Conservation (phyloP, 2,329 filamentous ascomycete genomes). For the Aspergillus glaucus region DNA sequence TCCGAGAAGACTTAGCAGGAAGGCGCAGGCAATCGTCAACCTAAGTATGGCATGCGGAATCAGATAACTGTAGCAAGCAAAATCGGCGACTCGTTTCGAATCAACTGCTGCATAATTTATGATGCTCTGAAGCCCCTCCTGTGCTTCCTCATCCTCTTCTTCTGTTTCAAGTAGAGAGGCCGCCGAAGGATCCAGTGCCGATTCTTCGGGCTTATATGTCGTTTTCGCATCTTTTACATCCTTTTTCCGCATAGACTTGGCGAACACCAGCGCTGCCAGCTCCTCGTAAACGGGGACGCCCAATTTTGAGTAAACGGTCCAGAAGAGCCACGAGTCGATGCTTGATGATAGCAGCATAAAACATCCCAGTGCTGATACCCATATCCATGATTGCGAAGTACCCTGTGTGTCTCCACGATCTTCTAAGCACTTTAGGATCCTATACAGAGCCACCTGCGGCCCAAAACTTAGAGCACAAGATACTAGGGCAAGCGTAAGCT, state of each 20-base stretch:
- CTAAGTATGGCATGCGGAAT: slow-evolving; percentile 59
- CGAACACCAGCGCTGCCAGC: slow-evolving; percentile 65
- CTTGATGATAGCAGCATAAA: slow-evolving; percentile 51
- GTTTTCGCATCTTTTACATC: slow-evolving; percentile 47
- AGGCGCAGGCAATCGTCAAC: slow-evolving; percentile 57
- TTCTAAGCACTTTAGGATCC: slow-evolving; percentile 61
- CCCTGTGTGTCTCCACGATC: slow-evolving; percentile 42
- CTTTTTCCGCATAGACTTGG: slow-evolving; percentile 70
- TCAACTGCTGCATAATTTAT: slow-evolving; percentile 76
- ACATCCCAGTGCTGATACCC: slow-evolving; percentile 59
- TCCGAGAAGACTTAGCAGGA: slow-evolving; percentile 62
- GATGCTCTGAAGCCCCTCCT: slow-evolving; percentile 62
- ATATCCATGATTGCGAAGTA: slow-evolving; percentile 56
- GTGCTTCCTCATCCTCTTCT: slow-evolving; percentile 37
- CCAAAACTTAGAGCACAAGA: slow-evolving; percentile 58
- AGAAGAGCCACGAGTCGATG: slow-evolving; percentile 61
- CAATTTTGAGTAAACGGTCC: slow-evolving; percentile 59
- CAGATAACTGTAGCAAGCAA: slow-evolving; percentile 58
- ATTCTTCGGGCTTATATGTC: slow-evolving; percentile 34
- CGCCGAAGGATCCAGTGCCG: slow-evolving; percentile 1
- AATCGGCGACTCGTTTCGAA: slow-evolving; percentile 61
- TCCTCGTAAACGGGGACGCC: slow-evolving; percentile 63
- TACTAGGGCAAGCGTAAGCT: slow-evolving; percentile 53
- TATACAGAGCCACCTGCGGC: slow-evolving; percentile 63
- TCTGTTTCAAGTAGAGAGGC: slow-evolving; percentile 22